These are phyloP conservation scores for Schizothecium vesticola DNA, from an alignment of 495 filamentous ascomycete genomes.

Conservation along the genomic window DNA sequence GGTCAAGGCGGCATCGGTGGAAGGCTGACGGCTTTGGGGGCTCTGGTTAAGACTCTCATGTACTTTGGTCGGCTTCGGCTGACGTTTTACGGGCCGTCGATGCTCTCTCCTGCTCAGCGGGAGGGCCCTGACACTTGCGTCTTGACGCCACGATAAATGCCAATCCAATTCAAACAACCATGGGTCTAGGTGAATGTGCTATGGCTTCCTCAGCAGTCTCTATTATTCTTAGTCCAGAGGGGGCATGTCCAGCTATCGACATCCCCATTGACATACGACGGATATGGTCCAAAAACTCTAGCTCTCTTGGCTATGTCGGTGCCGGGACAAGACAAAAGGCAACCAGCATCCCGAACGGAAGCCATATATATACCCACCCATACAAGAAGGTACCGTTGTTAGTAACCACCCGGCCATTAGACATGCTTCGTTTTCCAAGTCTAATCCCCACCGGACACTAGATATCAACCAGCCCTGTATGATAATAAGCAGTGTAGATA, in stretches of 20 bases:
- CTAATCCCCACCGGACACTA: no score
- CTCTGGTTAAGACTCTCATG: constrained; percentile 16
- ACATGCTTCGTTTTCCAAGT: neutral
- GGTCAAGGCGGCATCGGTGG: constrained; percentile 17
- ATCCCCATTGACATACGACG: neutral
- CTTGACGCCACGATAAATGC: neutral
- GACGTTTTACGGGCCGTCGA: constrained; percentile 14
- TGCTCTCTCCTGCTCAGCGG: neutral
- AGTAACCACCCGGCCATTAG: neutral
- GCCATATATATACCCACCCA: no score
- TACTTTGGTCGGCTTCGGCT: constrained; percentile 22
- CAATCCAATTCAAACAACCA: neutral
- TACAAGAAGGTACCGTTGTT: no score
- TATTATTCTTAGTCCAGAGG: no score
- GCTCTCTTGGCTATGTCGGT: neutral
- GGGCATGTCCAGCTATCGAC: no score
- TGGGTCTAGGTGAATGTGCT: neutral
- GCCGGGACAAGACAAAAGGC: neutral
- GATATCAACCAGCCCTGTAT: neutral
- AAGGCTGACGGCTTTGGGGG: constrained; percentile 8
- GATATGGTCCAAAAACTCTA: neutral
- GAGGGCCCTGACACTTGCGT: neutral
- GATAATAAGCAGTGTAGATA: neutral
- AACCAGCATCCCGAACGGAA: neutral
- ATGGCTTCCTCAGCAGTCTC: neutral